Conservation (phyloP, 495 filamentous ascomycete species). For the Astrothelium subdiscretum region DNA sequence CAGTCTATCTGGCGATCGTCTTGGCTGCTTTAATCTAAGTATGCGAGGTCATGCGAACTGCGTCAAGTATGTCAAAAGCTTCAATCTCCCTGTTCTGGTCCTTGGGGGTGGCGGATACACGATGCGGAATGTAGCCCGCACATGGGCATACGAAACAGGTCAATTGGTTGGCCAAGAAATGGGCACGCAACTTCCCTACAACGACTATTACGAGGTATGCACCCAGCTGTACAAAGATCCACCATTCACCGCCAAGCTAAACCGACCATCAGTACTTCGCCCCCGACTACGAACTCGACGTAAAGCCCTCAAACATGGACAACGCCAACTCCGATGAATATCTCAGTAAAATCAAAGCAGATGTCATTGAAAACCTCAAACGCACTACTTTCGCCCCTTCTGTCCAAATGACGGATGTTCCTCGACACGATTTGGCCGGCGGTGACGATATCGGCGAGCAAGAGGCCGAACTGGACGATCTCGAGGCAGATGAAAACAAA, state of each 20-base stretch:
- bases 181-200: constrained; percentile 75
- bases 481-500: constrained; percentile 52
- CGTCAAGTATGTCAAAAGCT: constrained; percentile 88
- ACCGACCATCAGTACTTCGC: constrained; percentile 67
- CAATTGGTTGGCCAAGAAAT: constrained; percentile 74
- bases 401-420: constrained; percentile 92
- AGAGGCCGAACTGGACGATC: constrained; percentile 79
- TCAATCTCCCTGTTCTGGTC: constrained; percentile 80
- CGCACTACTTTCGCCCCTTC: constrained; percentile 81
- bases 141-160: constrained; percentile 96
- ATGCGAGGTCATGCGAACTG: constrained; percentile 98
- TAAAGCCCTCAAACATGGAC: constrained; percentile 96
- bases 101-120: constrained; percentile 96
- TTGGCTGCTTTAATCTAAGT: constrained; percentile 96
- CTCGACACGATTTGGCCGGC: constrained; percentile 59
- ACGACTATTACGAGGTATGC: constrained; percentile 93
- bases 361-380: constrained; percentile 86
- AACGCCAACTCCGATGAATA: constrained; percentile 94
- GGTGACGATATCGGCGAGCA: constrained; percentile 81
- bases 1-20: constrained; percentile 82
- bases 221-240: background rate
- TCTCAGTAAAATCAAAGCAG: constrained; percentile 84
- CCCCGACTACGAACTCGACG: constrained; percentile 90
- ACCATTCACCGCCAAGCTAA: background rate
- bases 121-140: constrained; percentile 95